Evolutionary conservation across 1,284 basidiomycete genomes (phyloP).

Genomic region (Farysia itapuensis): DNA sequence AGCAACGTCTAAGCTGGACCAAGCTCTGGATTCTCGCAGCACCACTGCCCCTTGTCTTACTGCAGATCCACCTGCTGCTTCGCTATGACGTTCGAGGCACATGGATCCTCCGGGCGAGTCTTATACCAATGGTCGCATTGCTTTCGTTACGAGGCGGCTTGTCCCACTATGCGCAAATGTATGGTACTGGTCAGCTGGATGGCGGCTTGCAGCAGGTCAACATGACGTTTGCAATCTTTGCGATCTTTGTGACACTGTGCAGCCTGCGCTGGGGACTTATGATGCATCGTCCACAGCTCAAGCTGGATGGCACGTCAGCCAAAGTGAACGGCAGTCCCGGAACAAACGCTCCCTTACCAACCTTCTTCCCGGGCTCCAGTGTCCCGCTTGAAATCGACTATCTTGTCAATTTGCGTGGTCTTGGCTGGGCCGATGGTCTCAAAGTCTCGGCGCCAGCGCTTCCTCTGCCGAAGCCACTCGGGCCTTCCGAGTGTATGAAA

Average conservation of each 20-base stretch:
- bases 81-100: constrained; percentile 12
- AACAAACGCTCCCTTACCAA: constrained; percentile 5
- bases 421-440: constrained; percentile 36
- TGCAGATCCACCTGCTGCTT: constrained; percentile 25
- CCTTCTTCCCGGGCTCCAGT: constrained; percentile 20
- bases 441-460: constrained; percentile 9
- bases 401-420: constrained; percentile 17
- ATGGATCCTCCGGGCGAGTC: constrained; percentile 4
- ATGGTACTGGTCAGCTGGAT: constrained; percentile 8
- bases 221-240: constrained; percentile 8
- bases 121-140: constrained; percentile 13
- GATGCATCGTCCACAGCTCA: constrained; percentile 7
- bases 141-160: constrained; percentile 10
- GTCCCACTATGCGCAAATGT: constrained; percentile 7
- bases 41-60: constrained; percentile 3
- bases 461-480: constrained; percentile 7
- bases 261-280: constrained; percentile 10
- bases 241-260: constrained; percentile 2
- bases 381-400: constrained; percentile 27
- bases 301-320: too few relatives aligned
- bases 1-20: constrained; percentile 4
- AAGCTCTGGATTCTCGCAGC: constrained; percentile 7
- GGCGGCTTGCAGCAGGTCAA: constrained; percentile 18
- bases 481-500: neutral
- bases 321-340: neutral